These are phyloP conservation scores for Polygonum maritimum DNA, from an alignment of 148 eudicot genomes.

Conservation along the genomic window DNA sequence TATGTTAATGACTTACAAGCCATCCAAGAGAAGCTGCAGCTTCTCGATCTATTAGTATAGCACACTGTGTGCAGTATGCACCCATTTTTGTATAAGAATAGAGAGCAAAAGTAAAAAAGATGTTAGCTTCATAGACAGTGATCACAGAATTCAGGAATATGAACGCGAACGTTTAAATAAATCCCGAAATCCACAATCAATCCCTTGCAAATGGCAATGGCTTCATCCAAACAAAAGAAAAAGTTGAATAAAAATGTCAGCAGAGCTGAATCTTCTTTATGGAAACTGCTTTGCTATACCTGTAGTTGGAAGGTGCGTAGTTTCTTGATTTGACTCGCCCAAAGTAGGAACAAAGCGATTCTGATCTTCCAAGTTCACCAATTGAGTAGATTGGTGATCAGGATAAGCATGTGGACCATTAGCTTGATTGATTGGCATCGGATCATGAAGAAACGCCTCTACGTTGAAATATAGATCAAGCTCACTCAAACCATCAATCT, in stretches of 20 bases:
- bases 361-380: constrained; percentile 13
- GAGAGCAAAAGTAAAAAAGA: neutral
- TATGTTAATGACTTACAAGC: neutral
- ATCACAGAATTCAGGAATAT: neutral
- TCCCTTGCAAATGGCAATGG: neutral
- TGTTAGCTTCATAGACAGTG: neutral
- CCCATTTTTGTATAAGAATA: neutral
- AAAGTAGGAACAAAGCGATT: neutral
- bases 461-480: constrained; percentile 46
- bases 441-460: constrained; percentile 24
- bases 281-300: constrained; percentile 7
- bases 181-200: neutral
- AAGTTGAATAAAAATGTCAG: neutral
- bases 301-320: neutral
- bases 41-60: neutral
- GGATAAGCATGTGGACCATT: constrained; percentile 13
- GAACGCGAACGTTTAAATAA: neutral
- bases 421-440: constrained; percentile 17
- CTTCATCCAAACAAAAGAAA: neutral
- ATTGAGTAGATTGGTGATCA: constrained; percentile 19
- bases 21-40: constrained; percentile 3
- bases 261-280: constrained; percentile 6
- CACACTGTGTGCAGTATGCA: neutral
- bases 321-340: neutral
- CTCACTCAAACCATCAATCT: constrained; percentile 41